These are phyloP conservation scores for Cladosporium sphaerospermum DNA, from an alignment of 2,329 filamentous ascomycete genomes.

Conservation along the genomic window DNA sequence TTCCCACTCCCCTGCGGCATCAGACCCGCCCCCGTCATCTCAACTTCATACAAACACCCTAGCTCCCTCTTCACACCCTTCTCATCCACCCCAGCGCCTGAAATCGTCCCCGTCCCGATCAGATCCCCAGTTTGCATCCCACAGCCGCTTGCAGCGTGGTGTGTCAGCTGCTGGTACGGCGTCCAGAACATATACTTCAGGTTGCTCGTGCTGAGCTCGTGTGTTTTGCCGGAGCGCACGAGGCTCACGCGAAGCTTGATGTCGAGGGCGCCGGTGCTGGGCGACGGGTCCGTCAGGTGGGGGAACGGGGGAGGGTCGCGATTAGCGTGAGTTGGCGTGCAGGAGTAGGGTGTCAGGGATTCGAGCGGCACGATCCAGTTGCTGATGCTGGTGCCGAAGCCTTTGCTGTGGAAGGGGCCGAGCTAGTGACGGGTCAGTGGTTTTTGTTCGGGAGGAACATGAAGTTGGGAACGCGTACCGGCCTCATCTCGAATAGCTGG, in stretches of 20 bases:
- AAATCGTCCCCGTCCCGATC: constrained; percentile 41
- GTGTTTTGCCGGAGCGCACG: constrained; percentile 19
- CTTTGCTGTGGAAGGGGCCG: constrained; percentile 55
- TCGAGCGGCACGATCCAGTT: constrained; percentile 58
- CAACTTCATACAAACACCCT: constrained; percentile 38
- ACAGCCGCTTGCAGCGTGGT: constrained; percentile 39
- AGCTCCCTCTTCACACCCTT: constrained; percentile 30
- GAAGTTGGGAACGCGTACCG: not conserved
- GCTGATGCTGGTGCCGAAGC: constrained; percentile 53
- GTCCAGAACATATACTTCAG: constrained; percentile 41
- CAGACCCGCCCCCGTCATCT: constrained; percentile 29
- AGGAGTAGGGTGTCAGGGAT: constrained; percentile 42
- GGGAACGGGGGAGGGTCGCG: constrained; percentile 25
- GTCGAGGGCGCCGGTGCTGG: constrained; percentile 23
- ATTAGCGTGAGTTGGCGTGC: constrained; percentile 17
- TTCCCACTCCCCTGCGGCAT: constrained; percentile 27
- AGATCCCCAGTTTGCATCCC: constrained; percentile 38
- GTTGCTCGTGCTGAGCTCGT: constrained; percentile 23
- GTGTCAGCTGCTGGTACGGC: constrained; percentile 40
- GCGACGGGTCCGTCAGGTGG: constrained; percentile 23
- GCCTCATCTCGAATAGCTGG: constrained; percentile 8
- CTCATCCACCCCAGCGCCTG: constrained; percentile 29
- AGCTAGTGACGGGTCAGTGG: no score
- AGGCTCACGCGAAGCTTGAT: constrained; percentile 28
- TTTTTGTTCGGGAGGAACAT: constrained; percentile 37